Percentiles rank a stretch among this genome's conserved stretches.
Conservation (phyloP, 176 grass and related monocot genomes). For the Panicum miliaceum region DNA sequence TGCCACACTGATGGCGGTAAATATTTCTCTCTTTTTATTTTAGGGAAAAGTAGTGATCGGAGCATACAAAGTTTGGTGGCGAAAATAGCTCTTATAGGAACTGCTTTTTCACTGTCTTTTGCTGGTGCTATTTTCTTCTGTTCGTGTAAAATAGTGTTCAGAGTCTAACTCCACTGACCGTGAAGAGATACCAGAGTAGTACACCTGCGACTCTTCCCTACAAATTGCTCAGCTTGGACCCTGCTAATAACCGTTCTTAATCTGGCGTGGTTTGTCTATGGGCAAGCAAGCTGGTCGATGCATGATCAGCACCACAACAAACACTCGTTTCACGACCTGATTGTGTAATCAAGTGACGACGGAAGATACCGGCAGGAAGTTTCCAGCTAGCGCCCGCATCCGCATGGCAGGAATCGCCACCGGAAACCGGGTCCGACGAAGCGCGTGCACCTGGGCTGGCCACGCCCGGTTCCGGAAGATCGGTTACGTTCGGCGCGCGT, state of each 20-base stretch:
- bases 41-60: too few relatives aligned
- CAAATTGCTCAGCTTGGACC: neutral
- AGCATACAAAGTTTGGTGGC: too few relatives aligned
- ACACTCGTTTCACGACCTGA: neutral
- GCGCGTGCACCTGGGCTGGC: neutral
- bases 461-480: neutral
- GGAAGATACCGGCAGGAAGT: neutral
- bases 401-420: neutral
- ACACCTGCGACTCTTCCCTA: neutral
- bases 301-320: neutral
- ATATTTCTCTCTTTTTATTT: too few relatives aligned
- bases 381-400: neutral
- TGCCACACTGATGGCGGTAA: too few relatives aligned
- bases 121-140: neutral
- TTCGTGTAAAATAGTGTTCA: neutral
- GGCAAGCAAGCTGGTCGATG: neutral
- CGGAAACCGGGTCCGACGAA: neutral
- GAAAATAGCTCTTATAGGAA: too few relatives aligned
- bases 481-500: neutral
- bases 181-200: too few relatives aligned
- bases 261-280: neutral
- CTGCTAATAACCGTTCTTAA: neutral
- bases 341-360: conserved; percentile 1
- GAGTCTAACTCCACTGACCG: neutral
- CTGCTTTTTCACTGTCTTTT: too few relatives aligned